Conservation (phyloP, 176 grass and related monocot species). For the Raddia guianensis region DNA sequence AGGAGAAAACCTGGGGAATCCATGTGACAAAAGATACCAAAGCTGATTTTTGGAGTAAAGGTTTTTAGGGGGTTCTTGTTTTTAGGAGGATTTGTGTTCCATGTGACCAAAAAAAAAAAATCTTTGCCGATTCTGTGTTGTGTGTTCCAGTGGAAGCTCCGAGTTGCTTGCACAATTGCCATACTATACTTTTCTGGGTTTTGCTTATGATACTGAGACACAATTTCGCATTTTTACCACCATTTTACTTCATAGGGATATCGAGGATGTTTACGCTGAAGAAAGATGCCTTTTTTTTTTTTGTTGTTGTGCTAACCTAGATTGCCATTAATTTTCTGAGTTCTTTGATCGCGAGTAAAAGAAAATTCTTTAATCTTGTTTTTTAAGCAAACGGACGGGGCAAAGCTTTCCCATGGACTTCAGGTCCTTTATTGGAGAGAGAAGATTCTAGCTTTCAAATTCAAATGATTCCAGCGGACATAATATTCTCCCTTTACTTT, state of each 20-base stretch:
- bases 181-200: constrained; percentile 15
- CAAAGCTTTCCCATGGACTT: constrained; percentile 49
- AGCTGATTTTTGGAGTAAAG: constrained; percentile 29
- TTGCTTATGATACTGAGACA: constrained; percentile 11
- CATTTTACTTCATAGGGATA: background rate
- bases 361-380: too few relatives aligned
- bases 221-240: background rate
- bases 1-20: background rate
- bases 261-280: background rate
- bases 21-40: constrained; percentile 28
- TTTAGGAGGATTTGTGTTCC: background rate
- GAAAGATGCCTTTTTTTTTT: constrained; percentile 2
- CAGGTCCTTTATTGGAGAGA: constrained; percentile 52
- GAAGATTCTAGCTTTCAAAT: constrained; percentile 48
- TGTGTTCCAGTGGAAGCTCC: constrained; percentile 6
- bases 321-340: constrained; percentile 24
- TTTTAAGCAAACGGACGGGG: constrained; percentile 40
- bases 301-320: background rate
- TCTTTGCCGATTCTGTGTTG: background rate
- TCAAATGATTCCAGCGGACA: constrained; percentile 46
- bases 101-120: background rate
- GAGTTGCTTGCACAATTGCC: constrained; percentile 38
- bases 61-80: constrained; percentile 22
- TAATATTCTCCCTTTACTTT: constrained; percentile 25
- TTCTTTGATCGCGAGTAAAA: constrained; percentile 28